These are phyloP conservation scores for Vitis cinerea DNA, from an alignment of 164 flowering plant species.

Conservation along the genomic window DNA sequence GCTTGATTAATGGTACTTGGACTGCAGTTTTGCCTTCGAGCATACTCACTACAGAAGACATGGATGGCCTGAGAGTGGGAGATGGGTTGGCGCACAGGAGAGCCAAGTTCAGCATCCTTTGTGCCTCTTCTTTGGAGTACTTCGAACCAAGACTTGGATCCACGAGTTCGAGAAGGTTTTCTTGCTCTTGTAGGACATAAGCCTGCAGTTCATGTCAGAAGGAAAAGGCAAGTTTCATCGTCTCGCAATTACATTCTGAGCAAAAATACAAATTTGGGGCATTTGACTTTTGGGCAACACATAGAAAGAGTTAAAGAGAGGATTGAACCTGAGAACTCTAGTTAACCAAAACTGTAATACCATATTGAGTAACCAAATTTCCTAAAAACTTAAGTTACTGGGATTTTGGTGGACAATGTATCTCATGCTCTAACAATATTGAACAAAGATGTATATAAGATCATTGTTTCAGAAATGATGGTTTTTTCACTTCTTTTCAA, in stretches of 20 bases:
- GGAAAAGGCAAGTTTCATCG: background rate
- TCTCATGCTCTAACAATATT: too few relatives aligned
- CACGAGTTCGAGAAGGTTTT: constrained; percentile 66
- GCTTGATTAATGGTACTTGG: constrained; percentile 43
- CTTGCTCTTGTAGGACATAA: constrained; percentile 66
- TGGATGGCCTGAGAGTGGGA: constrained; percentile 72
- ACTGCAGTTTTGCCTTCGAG: constrained; percentile 61
- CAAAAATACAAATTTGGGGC: background rate
- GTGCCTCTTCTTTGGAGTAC: constrained; percentile 54
- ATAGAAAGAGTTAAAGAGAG: background rate
- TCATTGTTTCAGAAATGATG: too few relatives aligned
- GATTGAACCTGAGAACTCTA: too few relatives aligned
- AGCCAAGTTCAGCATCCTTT: constrained; percentile 54
- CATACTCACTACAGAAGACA: constrained; percentile 78
- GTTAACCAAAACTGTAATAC: too few relatives aligned
- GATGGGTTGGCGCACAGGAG: constrained; percentile 80
- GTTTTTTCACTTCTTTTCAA: too few relatives aligned
- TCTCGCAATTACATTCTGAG: background rate
- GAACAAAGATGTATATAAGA: too few relatives aligned
- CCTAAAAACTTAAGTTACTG: too few relatives aligned
- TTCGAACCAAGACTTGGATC: constrained; percentile 60
- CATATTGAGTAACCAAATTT: too few relatives aligned
- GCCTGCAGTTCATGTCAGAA: constrained; percentile 38
- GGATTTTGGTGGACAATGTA: too few relatives aligned
- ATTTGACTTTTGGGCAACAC: background rate